These are phyloP conservation scores for Pythium phragmitis DNA, from an alignment of 352 stramenopile genomes.

Conservation along the genomic window DNA sequence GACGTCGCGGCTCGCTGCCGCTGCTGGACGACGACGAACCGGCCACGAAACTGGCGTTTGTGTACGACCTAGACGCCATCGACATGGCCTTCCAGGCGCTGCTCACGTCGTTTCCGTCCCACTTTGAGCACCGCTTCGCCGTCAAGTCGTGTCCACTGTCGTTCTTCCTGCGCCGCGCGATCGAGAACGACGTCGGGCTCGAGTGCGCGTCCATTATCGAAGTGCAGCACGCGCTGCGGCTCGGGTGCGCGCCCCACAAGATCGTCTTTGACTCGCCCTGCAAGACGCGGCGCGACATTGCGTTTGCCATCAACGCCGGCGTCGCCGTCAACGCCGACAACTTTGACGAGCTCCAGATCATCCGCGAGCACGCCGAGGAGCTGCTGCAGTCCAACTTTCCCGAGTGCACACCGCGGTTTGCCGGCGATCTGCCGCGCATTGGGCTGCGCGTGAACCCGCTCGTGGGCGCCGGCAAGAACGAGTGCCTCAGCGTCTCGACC, in stretches of 20 bases:
- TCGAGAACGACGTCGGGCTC: slow-evolving; percentile 73
- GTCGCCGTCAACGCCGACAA: slow-evolving; percentile 92
- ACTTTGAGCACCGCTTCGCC: slow-evolving; percentile 88
- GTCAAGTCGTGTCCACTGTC: slow-evolving; percentile 89
- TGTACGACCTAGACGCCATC: slow-evolving; percentile 87
- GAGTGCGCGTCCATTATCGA: slow-evolving; percentile 86
- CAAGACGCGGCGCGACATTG: slow-evolving; percentile 90
- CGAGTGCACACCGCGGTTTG: slow-evolving; percentile 54
- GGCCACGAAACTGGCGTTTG: slow-evolving; percentile 56
- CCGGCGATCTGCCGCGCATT: slow-evolving; percentile 70
- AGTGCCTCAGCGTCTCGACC: slow-evolving; percentile 81
- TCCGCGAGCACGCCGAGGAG: slow-evolving; percentile 77
- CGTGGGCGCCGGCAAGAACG: slow-evolving; percentile 77
- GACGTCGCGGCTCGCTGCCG: slow-evolving; percentile 11
- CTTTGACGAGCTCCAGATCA: slow-evolving; percentile 87
- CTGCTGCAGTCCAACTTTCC: slow-evolving; percentile 86
- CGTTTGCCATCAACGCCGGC: slow-evolving; percentile 78
- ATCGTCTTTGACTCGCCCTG: slow-evolving; percentile 93
- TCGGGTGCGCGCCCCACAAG: slow-evolving; percentile 66
- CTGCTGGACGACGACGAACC: slow-evolving; percentile 32
- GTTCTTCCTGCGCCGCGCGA: slow-evolving; percentile 80
- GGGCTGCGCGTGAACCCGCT: slow-evolving; percentile 92
- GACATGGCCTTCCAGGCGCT: slow-evolving; percentile 83
- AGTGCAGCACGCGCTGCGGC: slow-evolving; percentile 72
- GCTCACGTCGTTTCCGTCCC: slow-evolving; percentile 73